These are phyloP conservation scores for Chlorella variabilis DNA, from an alignment of 163 green algal genomes.

Conservation along the genomic window DNA sequence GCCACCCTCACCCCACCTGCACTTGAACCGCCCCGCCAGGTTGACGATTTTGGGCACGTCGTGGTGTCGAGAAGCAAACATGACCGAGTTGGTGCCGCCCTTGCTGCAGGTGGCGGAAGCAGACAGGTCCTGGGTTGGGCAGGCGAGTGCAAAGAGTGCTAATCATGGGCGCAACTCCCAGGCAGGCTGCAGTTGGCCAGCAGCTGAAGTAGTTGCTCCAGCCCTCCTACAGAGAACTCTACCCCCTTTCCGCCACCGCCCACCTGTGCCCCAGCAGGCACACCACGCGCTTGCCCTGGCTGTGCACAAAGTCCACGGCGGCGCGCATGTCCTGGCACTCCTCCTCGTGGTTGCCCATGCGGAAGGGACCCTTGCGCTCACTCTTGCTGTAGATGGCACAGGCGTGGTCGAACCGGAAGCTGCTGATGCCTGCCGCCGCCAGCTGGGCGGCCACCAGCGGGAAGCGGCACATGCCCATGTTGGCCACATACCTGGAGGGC, in stretches of 20 bases:
- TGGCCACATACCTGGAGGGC: conserved; percentile 38
- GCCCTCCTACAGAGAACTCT: too few relatives aligned
- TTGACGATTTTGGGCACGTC: conserved; percentile 44
- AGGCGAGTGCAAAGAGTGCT: too few relatives aligned
- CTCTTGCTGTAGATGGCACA: conserved; percentile 24
- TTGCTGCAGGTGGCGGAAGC: conserved; percentile 25
- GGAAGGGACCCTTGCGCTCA: conserved; percentile 41
- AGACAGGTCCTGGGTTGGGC: too few relatives aligned
- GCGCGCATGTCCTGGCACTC: conserved; percentile 40
- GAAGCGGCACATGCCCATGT: conserved; percentile 50
- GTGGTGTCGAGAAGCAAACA: conserved; percentile 21
- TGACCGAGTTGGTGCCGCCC: conserved; percentile 47
- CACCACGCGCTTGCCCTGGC: conserved; percentile 25
- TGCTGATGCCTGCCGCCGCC: conserved; percentile 27
- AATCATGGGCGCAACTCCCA: too few relatives aligned
- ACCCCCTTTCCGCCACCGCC: background rate
- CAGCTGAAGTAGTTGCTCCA: too few relatives aligned
- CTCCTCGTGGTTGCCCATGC: conserved; percentile 50
- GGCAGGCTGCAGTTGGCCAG: background rate
- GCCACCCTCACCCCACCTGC: background rate
- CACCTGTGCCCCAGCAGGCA: conserved; percentile 50
- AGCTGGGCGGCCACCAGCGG: conserved; percentile 36
- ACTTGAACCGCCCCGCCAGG: conserved; percentile 42
- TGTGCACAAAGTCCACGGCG: conserved; percentile 32
- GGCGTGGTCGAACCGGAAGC: conserved; percentile 54